Conservation (phyloP, 169 alveolate genomes). For the Eimeria falciformis region DNA sequence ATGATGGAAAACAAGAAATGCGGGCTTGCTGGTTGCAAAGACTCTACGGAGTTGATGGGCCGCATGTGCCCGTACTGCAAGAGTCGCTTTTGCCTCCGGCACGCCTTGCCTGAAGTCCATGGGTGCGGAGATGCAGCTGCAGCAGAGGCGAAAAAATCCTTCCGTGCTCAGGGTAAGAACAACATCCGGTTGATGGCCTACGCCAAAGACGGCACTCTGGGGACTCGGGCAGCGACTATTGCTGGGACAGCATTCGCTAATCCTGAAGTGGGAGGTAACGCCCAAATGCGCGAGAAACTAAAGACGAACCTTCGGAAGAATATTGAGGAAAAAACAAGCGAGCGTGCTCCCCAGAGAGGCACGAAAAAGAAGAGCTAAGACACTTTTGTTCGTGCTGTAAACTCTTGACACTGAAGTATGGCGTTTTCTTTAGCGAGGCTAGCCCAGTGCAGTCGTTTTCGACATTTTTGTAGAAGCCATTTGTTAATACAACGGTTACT, state of each 20-base stretch:
- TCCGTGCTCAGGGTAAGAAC: neutral
- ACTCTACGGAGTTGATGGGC: conserved; percentile 20
- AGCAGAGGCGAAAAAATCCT: conserved; percentile 42
- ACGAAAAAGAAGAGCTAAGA: too few relatives aligned
- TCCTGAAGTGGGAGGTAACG: neutral
- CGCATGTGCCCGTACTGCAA: conserved; percentile 57
- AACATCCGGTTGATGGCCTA: neutral
- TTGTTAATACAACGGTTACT: too few relatives aligned
- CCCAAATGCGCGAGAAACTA: neutral
- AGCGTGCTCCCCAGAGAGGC: neutral
- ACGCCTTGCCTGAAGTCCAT: conserved; percentile 62
- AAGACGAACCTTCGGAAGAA: neutral
- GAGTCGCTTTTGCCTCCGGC: conserved; percentile 59
- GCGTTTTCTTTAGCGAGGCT: too few relatives aligned
- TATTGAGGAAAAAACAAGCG: conserved; percentile 4
- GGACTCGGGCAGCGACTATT: neutral
- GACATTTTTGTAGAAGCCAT: too few relatives aligned
- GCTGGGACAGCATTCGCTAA: conserved; percentile 5
- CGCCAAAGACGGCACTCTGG: neutral
- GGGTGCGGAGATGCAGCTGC: conserved; percentile 73
- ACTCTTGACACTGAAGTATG: too few relatives aligned
- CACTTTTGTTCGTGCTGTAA: too few relatives aligned
- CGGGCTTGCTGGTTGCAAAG: neutral
- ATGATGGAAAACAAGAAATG: conserved; percentile 27
- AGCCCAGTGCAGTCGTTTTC: too few relatives aligned